Percentiles rank a stretch among this genome's conserved stretches.
These are phyloP conservation scores for Moesziomyces parantarcticus DNA, from an alignment of 1,284 basidiomycete species.

Conservation along the genomic window DNA sequence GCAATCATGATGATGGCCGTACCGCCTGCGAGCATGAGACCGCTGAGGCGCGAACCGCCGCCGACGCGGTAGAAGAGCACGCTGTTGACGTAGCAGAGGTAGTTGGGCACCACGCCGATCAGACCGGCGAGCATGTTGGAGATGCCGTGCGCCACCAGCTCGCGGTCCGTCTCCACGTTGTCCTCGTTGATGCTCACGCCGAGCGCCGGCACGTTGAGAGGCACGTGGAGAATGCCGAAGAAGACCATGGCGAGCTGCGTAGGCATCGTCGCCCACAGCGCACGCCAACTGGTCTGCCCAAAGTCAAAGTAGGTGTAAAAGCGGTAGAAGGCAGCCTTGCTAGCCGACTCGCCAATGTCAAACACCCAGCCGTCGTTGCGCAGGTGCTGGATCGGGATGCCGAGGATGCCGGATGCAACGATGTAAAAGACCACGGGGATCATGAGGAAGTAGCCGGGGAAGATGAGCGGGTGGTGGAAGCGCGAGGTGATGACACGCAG, in stretches of 20 bases:
- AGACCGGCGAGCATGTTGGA: slow-evolving; percentile 87
- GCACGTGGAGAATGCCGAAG: slow-evolving; percentile 91
- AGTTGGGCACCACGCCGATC: slow-evolving; percentile 78
- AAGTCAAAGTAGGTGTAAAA: slow-evolving; percentile 68
- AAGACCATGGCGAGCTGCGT: slow-evolving; percentile 74
- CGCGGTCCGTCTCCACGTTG: slow-evolving; percentile 90
- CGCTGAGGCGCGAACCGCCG: slow-evolving; percentile 83
- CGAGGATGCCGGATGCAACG: slow-evolving; percentile 74
- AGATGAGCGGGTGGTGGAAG: slow-evolving; percentile 88
- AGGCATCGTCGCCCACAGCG: slow-evolving; percentile 69
- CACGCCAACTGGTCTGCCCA: slow-evolving; percentile 56
- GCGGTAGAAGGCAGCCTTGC: slow-evolving; percentile 62
- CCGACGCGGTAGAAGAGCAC: slow-evolving; percentile 87
- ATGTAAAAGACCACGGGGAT: slow-evolving; percentile 88
- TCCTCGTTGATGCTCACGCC: slow-evolving; percentile 91
- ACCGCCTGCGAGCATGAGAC: slow-evolving; percentile 83
- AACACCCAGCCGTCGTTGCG: slow-evolving; percentile 87
- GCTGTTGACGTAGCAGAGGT: slow-evolving; percentile 69
- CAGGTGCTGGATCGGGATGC: slow-evolving; percentile 75
- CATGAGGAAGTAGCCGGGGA: slow-evolving; percentile 85
- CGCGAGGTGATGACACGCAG: slow-evolving; percentile 83
- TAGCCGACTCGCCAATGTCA: slow-evolving; percentile 73
- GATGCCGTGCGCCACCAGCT: slow-evolving; percentile 91
- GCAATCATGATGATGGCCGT: slow-evolving; percentile 81
- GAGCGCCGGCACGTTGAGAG: slow-evolving; percentile 79